phyloP scores from a whole-genome alignment of 148 eudicot species.

The Fagopyrum tataricum region DNA sequence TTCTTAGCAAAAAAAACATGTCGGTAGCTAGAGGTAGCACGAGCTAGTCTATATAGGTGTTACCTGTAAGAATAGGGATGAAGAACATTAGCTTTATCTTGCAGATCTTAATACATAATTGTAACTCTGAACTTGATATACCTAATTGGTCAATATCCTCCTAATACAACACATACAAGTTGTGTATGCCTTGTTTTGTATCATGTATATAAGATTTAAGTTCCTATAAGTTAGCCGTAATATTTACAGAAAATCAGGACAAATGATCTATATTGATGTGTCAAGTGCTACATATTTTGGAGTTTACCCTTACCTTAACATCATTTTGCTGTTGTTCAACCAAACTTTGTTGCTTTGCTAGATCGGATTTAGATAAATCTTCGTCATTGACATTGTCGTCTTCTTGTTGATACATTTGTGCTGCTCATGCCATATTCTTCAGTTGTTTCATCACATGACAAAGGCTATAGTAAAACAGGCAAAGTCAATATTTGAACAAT shows the following conservation, averaged over 20 bases:
- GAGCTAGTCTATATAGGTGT: conserved; percentile 49
- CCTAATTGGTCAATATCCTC: conserved; percentile 62
- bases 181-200: conserved; percentile 50
- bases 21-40: conserved; percentile 78
- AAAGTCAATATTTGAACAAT: background rate
- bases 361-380: background rate
- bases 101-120: background rate
- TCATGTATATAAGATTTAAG: conserved; percentile 47
- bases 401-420: background rate
- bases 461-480: background rate
- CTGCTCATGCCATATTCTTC: background rate
- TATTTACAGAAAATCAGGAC: conserved; percentile 2
- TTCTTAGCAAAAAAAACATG: conserved; percentile 89
- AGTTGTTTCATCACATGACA: background rate
- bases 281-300: background rate
- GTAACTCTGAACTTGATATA: conserved; percentile 15
- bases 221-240: conserved; percentile 29
- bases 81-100: background rate
- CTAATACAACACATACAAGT: conserved; percentile 51
- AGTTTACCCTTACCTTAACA: too few relatives aligned
- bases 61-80: conserved; percentile 37
- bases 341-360: conserved; percentile 26
- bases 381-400: background rate
- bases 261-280: background rate
- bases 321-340: conserved; percentile 45